Conservation (phyloP, 371 early-diverging fungal species). For the Entomophthora muscae region DNA sequence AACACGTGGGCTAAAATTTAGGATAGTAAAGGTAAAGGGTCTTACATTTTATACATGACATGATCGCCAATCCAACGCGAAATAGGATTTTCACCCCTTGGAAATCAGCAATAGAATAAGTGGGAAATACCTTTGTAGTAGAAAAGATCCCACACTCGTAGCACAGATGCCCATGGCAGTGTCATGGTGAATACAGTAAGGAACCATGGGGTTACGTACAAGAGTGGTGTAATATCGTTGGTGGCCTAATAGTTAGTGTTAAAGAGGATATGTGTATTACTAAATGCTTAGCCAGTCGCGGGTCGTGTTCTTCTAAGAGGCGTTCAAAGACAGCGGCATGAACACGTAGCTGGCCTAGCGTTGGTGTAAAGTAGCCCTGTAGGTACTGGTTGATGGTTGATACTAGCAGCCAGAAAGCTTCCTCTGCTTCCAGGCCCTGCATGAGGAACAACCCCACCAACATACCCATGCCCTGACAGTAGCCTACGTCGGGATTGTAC, state of each 20-base stretch:
- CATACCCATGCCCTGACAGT: conserved; percentile 94
- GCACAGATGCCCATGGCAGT: conserved; percentile 77
- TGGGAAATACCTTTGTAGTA: conserved; percentile 43
- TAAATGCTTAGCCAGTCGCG: conserved; percentile 54
- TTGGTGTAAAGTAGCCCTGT: conserved; percentile 59
- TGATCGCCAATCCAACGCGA: conserved; percentile 61
- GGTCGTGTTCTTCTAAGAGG: conserved; percentile 49
- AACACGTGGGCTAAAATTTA: conserved; percentile 29
- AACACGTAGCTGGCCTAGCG: conserved; percentile 50
- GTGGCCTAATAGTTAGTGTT: conserved; percentile 16
- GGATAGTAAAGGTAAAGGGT: not conserved
- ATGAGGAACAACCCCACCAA: conserved; percentile 81
- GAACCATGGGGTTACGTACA: conserved; percentile 89
- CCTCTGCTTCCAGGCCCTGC: conserved; percentile 67
- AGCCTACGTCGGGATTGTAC: conserved; percentile 74
- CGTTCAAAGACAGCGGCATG: conserved; percentile 75
- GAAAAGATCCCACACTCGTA: conserved; percentile 89
- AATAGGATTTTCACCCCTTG: conserved; percentile 66
- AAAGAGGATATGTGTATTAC: conserved; percentile 15
- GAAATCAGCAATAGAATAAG: not conserved
- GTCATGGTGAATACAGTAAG: conserved; percentile 78
- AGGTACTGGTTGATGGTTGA: conserved; percentile 54
- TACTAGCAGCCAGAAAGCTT: conserved; percentile 75
- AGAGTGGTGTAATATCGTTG: conserved; percentile 64
- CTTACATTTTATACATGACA: conserved; percentile 41